Percentiles rank a stretch among this genome's conserved stretches.
Conservation (phyloP, 805 yeast genomes). For the Candida ovalis region DNA sequence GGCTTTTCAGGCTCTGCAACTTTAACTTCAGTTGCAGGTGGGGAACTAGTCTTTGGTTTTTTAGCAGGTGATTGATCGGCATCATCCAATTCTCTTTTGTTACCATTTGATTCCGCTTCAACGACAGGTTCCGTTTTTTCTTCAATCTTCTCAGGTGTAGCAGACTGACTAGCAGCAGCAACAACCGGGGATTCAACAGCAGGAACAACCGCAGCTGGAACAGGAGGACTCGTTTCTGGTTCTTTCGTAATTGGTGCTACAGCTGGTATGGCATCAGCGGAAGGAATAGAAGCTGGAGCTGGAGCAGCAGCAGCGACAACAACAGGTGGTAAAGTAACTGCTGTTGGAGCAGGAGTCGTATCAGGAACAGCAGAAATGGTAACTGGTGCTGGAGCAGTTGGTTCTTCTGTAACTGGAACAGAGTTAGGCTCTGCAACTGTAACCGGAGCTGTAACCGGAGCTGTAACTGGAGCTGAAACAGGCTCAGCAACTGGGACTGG, state of each 20-base stretch:
- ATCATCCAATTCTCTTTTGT: constrained; percentile 11
- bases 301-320: neutral
- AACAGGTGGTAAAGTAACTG: neutral
- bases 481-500: constrained; percentile 5
- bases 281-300: neutral
- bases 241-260: neutral
- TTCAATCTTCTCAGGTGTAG: neutral
- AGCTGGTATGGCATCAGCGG: neutral
- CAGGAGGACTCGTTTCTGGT: too few species aligned
- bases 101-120: constrained; percentile 2
- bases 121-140: neutral
- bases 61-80: constrained; percentile 1
- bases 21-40: constrained; percentile 1
- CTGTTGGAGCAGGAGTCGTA: neutral
- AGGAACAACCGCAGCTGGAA: too few species aligned
- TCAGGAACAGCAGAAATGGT: neutral
- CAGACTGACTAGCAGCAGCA: too few species aligned
- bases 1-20: constrained; percentile 1
- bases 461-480: constrained; percentile 1
- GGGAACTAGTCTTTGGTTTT: constrained; percentile 11
- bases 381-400: constrained; percentile 8
- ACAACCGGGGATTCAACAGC: too few species aligned
- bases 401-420: constrained; percentile 2
- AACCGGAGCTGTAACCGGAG: constrained; percentile 6
- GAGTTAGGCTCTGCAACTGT: constrained; percentile 6